Base-by-base conservation (phyloP, 1,284 basidiomycete genomes). In the Heterobasidion irregulare region DNA sequence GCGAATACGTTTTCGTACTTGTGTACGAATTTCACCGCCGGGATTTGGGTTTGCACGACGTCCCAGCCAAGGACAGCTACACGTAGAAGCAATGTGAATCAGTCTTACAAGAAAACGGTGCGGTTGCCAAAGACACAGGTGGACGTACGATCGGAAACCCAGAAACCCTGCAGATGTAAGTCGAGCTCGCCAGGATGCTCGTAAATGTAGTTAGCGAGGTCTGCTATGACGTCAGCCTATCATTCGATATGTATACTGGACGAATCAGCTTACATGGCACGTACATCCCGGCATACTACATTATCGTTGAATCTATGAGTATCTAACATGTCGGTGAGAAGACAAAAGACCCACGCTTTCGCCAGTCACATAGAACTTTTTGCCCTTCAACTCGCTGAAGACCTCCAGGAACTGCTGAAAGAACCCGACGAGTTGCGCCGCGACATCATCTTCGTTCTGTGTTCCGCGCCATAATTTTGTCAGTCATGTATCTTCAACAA, bases 341-440 rank as follows among this genome's bases (percentile, higher is more conserved):
- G 56, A 41, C 48, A 18, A 10, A 4, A 50, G 1, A 68, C 84
- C 63, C 62, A 88, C 86, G 66, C 86, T 89, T 72, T 89, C 86
- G 33, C 86, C 87, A 9, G 77, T 72, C 8, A 88, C 61, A 63
- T 80, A 89, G 6, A 88, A 68, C 9, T 84, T 86, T 70, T 86
- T 86, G 18, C 76, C 76, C 64, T 86, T 84, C 53, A 89, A 64
- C 61, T 89, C 86, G 0, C 72, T 72, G 68, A 89, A 89, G 1
- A 90, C 78, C 18, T 83, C 76, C 10, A 90, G 72, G 69, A 90
- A 90, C 64, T 90, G 88, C 56, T 85, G 76, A 61, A 90, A 61
- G 66, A 89, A 89, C 8, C 83, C 83, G 35, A 82, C 79, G 10
- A 86, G 65, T 58, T 86, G 81, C 8, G 68, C 75, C 0, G 84